Base-by-base conservation (phyloP, 176 grass and related monocot species). In the Poa annua region DNA sequence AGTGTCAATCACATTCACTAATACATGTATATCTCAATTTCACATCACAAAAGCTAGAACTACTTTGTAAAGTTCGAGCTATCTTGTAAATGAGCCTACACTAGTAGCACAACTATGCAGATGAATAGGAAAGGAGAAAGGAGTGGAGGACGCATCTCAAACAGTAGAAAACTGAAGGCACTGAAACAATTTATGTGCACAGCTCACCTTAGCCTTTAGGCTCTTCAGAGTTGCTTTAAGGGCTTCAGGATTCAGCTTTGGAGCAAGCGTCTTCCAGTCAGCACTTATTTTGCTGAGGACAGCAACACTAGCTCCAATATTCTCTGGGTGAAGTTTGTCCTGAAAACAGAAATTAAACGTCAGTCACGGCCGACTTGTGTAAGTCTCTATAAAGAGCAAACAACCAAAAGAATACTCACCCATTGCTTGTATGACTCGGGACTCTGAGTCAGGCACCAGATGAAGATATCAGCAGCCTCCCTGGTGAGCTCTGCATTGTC, bases 391-490 rank as follows among this genome's bases (percentile, higher is more conserved):
- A 74, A 47, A 64, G 35, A 36, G 32, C 4, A 86, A 80, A 71
- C 56, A 50, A n/a, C 21, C 15, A 45, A 80, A 55, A 80, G 21
- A 71, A n/a, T 57, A 52, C 91, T 88, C 78, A 99, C 97, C 97
- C 97, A 99, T 11, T 88, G 93, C 78, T 96, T 96, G 88, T 88
- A 94, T 32, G 85, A 94, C 25, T 99, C 97, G 20, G 81, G 47
- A 86, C 92, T 96, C 78, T 96, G 97, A 68, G 48, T 71, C 72
- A 99, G 89, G 86, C 93, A 99, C 91, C 97, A 96, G 22, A 99
- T 78, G 34, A 99, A 96, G 10, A 96, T 45, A 76, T 92, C 89
- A 69, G 66, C 80, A 53, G 89, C 89, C 86, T 99, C 97, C 69
- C 54, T 87, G 19, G 86, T 84, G 59, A 99, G 89, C 66, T 94